Conservation (phyloP, 2,329 filamentous ascomycete genomes). For the Clathrospora elynae region DNA sequence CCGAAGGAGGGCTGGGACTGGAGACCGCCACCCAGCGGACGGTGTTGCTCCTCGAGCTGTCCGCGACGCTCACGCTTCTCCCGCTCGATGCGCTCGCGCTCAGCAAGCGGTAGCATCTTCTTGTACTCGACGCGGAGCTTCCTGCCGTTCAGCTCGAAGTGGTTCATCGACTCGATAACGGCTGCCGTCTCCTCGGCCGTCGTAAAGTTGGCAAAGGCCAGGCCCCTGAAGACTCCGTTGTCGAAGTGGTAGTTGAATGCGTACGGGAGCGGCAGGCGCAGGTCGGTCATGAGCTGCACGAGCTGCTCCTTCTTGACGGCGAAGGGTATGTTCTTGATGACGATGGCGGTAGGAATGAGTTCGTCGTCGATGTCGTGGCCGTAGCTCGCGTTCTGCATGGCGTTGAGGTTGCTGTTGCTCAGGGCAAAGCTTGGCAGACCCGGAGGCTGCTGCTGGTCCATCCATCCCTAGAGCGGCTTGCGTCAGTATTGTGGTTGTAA, state of each 20-base stretch:
- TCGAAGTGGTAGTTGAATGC: constrained; percentile 99
- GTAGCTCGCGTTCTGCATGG: constrained; percentile 52
- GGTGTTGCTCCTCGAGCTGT: constrained; percentile 95
- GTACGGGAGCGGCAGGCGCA: constrained; percentile 92
- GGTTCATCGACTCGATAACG: constrained; percentile 93
- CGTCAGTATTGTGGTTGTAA: constrained; percentile 11
- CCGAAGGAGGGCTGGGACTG: constrained; percentile 87
- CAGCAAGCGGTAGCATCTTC: constrained; percentile 96
- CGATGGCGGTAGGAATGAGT: constrained; percentile 95
- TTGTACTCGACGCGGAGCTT: constrained; percentile 98
- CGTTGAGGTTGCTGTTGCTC: constrained; percentile 41
- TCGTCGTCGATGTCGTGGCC: constrained; percentile 71
- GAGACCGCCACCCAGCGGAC: constrained; percentile 70
- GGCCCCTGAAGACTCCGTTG: constrained; percentile 91
- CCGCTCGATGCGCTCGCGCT: constrained; percentile 92
- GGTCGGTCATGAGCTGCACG: constrained; percentile 88
- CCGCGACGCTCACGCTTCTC: constrained; percentile 96
- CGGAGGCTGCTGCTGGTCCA: constrained; percentile 56
- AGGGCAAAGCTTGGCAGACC: constrained; percentile 50
- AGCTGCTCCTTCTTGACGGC: constrained; percentile 97
- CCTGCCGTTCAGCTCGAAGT: constrained; percentile 90
- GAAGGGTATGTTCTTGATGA: constrained; percentile 99
- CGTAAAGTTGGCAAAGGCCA: constrained; percentile 98
- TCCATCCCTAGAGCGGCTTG: constrained; percentile 61
- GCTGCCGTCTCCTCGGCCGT: constrained; percentile 90